Conservation (phyloP, 106 monocot species). For the Dendrobium huoshanense region DNA sequence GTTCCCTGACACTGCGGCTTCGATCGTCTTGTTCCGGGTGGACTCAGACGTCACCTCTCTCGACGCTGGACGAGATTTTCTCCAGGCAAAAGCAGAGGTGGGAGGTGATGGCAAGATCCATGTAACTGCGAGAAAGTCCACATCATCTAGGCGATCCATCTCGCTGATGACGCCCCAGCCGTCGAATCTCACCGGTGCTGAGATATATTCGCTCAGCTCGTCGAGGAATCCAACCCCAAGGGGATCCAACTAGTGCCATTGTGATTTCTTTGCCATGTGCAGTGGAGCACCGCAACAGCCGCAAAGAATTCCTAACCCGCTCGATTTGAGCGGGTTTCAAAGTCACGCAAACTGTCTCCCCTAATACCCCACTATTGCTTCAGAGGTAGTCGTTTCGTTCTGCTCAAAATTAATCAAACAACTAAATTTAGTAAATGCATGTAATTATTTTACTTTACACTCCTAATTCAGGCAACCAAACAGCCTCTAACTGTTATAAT, state of each 20-base stretch:
- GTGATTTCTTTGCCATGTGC: slow-evolving; percentile 52
- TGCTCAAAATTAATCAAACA: too few relatives aligned
- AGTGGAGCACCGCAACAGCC: slow-evolving; percentile 23
- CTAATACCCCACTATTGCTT: too few relatives aligned
- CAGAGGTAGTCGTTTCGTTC: too few relatives aligned
- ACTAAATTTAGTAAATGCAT: too few relatives aligned
- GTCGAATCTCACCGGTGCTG: slow-evolving; percentile 63
- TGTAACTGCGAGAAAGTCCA: slow-evolving; percentile 53
- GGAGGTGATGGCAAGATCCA: slow-evolving; percentile 56
- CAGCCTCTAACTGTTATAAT: too few relatives aligned
- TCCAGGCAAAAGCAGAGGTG: slow-evolving; percentile 48
- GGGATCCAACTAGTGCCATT: slow-evolving; percentile 54
- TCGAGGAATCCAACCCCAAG: slow-evolving; percentile 56
- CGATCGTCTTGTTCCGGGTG: slow-evolving; percentile 47
- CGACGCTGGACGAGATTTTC: slow-evolving; percentile 33
- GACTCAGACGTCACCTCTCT: slow-evolving; percentile 55
- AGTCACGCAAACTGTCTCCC: too few relatives aligned
- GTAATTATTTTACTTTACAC: too few relatives aligned
- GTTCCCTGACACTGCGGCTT: slow-evolving; percentile 60
- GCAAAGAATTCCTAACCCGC: too few relatives aligned
- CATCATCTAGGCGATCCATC: slow-evolving; percentile 38
- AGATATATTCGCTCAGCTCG: slow-evolving; percentile 60
- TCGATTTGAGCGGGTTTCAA: too few relatives aligned
- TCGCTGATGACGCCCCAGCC: slow-evolving; percentile 47
- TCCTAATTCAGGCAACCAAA: too few relatives aligned